Evolutionary conservation across 371 early-diverging fungal genomes (phyloP), one percentile per base, ranked within the genome.

Genomic region (Mucor piriformis): DNA sequence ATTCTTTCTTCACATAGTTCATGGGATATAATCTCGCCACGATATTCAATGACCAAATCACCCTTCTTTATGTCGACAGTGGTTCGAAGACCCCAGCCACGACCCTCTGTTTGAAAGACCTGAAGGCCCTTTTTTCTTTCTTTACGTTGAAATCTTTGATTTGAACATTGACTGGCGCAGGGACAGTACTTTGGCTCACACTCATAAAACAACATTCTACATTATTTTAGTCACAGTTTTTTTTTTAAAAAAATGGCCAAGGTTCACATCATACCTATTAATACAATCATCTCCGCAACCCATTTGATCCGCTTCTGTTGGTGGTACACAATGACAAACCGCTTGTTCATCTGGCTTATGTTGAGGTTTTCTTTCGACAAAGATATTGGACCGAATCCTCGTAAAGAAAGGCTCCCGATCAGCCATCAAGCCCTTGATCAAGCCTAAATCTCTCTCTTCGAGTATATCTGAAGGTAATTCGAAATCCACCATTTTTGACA

Each of bases 41-140:
- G 82, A 72, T 95, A 95, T 67, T 97, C 95, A 52, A 90, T 84
- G 18, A 97, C 82, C 21, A 95, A 71, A 25, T 72, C 72, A 27
- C 85, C 90, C 38, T 79, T 75, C 50, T 74, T 69, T 33, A 95
- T 86, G 12, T 74, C 70, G 7, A 66, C 76, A 10, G 55, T 50
- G 1, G 94, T 87, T 49, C 86, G 85, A 32, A 95, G 77, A 3
- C 95, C 97, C 74, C 85, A 92, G 6, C 95, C 95, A 34, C 92
- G 82, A 24, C 73, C 72, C 3, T 69, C 61, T 1, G 86, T 85
- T 82, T 87, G 71, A 35, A 50, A 85, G 8, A 92, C 86, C 62
- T 87, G 79, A 6, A 92, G 73, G 43, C 82, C 74, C 35, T 78
- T 74, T 23, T 81, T 72, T 37, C 56, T 55, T 50, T 88, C 83